Conservation (phyloP, 2,329 filamentous ascomycete genomes). For the Stachybotrys chartarum region DNA sequence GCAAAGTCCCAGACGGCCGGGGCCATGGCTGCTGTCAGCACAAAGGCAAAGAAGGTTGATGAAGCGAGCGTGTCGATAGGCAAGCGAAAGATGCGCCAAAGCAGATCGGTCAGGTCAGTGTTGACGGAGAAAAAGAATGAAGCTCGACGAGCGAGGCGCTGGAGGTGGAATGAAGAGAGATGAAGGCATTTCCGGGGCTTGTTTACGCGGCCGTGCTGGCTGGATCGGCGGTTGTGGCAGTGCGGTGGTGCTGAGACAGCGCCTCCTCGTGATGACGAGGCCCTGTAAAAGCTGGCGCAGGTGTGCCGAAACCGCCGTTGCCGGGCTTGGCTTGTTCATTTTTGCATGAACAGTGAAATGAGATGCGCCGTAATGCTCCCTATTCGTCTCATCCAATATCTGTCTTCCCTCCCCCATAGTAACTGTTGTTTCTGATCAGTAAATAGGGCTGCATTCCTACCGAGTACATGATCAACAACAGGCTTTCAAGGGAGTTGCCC, state of each 20-base stretch:
- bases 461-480: too few relatives aligned
- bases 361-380: too few relatives aligned
- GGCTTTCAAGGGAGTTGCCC: too few relatives aligned
- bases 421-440: too few relatives aligned
- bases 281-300: not conserved
- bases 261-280: slow-evolving; percentile 7
- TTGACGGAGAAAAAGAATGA: not conserved
- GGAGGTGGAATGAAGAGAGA: not conserved
- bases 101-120: too few relatives aligned
- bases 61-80: not conserved
- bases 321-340: not conserved
- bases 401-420: too few relatives aligned
- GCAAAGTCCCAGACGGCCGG: slow-evolving; percentile 10
- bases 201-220: too few relatives aligned
- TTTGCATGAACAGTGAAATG: too few relatives aligned
- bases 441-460: too few relatives aligned
- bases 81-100: not conserved
- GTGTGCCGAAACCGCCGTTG: not conserved
- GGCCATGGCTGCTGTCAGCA: not conserved
- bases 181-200: not conserved
- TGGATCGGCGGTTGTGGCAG: not conserved
- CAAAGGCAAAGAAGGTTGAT: not conserved
- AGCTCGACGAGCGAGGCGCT: not conserved
- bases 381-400: too few relatives aligned
- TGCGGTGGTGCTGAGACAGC: slow-evolving; percentile 20